These are phyloP conservation scores for Epichloe scottii DNA, from an alignment of 2,329 filamentous ascomycete genomes.

Conservation along the genomic window DNA sequence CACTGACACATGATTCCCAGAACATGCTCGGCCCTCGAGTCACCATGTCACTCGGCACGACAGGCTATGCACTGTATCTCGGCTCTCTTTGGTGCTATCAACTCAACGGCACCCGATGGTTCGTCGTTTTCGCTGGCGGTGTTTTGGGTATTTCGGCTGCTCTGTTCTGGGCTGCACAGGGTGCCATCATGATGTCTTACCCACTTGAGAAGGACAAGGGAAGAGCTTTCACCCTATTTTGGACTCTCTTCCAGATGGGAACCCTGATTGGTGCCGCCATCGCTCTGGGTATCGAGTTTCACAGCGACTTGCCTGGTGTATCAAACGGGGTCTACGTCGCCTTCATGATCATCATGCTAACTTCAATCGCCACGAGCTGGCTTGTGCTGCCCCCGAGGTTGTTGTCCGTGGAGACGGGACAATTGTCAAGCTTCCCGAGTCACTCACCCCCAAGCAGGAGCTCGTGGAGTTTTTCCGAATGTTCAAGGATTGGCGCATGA, in stretches of 20 bases:
- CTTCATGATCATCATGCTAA: conserved; percentile 8
- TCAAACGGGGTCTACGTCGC: conserved; percentile 4
- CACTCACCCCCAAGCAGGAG: conserved; percentile 7
- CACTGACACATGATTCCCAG: background rate
- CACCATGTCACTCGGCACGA: conserved; percentile 4
- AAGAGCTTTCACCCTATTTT: conserved; percentile 80
- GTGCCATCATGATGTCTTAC: conserved; percentile 82
- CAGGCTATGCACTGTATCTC: conserved; percentile 5
- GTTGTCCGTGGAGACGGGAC: conserved; percentile 8
- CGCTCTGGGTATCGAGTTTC: conserved; percentile 15
- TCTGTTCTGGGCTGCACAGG: conserved; percentile 70
- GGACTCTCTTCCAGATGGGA: conserved; percentile 89
- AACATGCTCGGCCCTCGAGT: conserved; percentile 3
- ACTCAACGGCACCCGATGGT: conserved; percentile 4
- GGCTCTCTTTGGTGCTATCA: conserved; percentile 7
- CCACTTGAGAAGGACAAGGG: conserved; percentile 71
- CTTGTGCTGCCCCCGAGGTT: conserved; percentile 7
- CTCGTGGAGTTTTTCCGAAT: conserved; percentile 8
- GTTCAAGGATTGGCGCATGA: conserved; percentile 29
- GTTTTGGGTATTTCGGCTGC: conserved; percentile 67
- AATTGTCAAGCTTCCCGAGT: conserved; percentile 3
- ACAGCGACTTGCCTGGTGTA: conserved; percentile 3
- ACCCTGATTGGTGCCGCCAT: conserved; percentile 57
- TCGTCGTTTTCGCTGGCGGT: conserved; percentile 52
- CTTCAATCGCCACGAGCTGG: conserved; percentile 8